Evolutionary conservation across 2,329 filamentous ascomycete genomes (phyloP), one percentile per base, ranked within the genome.

Genomic region (Coniella vitis): DNA sequence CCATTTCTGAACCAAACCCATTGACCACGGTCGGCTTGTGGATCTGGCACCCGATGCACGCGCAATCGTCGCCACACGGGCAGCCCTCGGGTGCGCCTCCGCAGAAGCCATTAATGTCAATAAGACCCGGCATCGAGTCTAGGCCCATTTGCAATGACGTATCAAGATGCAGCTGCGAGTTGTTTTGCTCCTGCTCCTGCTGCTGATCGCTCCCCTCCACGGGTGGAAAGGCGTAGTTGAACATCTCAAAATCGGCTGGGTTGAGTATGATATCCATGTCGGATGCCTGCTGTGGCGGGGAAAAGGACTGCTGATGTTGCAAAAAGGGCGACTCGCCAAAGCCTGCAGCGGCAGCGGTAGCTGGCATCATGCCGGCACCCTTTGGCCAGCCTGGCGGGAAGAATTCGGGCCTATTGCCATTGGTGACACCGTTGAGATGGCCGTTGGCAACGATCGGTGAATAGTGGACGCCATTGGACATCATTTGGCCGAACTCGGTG

Each of bases 31-130:
- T 35, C 16, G 51, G 44, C 25, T 65, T 66, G 47, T 81, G 78
- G 44, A 80, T 76, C 43, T 71, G 67, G 54, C 78, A 81, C 4
- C 77, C 78, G 2, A 79, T 62, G 55, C 78, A 82, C 52, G 74
- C 66, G 49, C 78, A 82, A 53, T 79, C 76, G 50, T 81, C 76
- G 8, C 78, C 78, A 48, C 79, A 82, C 1, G 73, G 75, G 57
- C 78, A 82, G 3, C 47, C 51, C 9, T 50, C 51, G 3, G 47
- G 43, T 31, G 49, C 42, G 4, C 51, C 51, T 4, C 47, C 51
- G 25, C 51, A 53, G 36, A 53, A 38, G 20, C 51, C 51, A 10
- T 43, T 47, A 36, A 53, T 47, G 19, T 53, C 51, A 14, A 53
- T 36, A 12, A 53, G 22, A 2, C 45, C 44, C n/a, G 45, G 36